These are phyloP conservation scores for Aspergillus ochraceus DNA, from an alignment of 2,329 filamentous ascomycete species.

Conservation along the genomic window DNA sequence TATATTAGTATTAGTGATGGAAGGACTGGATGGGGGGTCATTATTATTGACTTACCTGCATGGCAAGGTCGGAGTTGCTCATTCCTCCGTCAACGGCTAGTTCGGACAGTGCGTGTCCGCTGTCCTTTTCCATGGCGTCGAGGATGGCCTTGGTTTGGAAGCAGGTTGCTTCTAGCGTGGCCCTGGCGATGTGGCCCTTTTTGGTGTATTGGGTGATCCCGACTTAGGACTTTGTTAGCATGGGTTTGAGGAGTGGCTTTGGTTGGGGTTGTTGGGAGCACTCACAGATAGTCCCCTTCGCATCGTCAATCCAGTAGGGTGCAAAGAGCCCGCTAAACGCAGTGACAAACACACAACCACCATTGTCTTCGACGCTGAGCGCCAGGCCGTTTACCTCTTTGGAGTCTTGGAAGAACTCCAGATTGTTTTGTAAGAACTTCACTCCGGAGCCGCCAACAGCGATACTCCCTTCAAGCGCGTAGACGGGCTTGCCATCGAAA, in stretches of 20 bases:
- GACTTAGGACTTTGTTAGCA: slow-evolving; percentile 46
- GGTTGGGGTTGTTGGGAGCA: slow-evolving; percentile 7
- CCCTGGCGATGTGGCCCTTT: slow-evolving; percentile 81
- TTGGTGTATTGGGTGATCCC: slow-evolving; percentile 84
- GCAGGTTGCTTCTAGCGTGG: slow-evolving; percentile 86
- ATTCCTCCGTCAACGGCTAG: slow-evolving; percentile 87
- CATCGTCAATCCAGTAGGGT: slow-evolving; percentile 92
- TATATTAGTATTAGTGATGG: background rate
- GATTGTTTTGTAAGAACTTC: slow-evolving; percentile 69
- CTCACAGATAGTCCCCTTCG: slow-evolving; percentile 80
- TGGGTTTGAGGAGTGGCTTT: background rate
- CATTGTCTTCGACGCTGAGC: slow-evolving; percentile 68
- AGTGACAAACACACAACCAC: slow-evolving; percentile 83
- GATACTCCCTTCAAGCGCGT: slow-evolving; percentile 81
- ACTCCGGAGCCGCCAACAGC: slow-evolving; percentile 79
- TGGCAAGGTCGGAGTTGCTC: slow-evolving; percentile 82
- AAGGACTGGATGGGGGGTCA: background rate
- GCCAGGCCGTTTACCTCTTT: slow-evolving; percentile 65
- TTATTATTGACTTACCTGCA: slow-evolving; percentile 60
- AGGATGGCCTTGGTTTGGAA: slow-evolving; percentile 91
- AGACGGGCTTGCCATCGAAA: slow-evolving; percentile 68
- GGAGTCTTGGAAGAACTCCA: slow-evolving; percentile 61
- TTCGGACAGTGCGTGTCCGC: slow-evolving; percentile 70
- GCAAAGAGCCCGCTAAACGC: slow-evolving; percentile 90
- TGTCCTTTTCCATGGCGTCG: slow-evolving; percentile 90